Evolutionary conservation across 768 basidiomycete genomes (phyloP).

Genomic region (Paxillus involutus): DNA sequence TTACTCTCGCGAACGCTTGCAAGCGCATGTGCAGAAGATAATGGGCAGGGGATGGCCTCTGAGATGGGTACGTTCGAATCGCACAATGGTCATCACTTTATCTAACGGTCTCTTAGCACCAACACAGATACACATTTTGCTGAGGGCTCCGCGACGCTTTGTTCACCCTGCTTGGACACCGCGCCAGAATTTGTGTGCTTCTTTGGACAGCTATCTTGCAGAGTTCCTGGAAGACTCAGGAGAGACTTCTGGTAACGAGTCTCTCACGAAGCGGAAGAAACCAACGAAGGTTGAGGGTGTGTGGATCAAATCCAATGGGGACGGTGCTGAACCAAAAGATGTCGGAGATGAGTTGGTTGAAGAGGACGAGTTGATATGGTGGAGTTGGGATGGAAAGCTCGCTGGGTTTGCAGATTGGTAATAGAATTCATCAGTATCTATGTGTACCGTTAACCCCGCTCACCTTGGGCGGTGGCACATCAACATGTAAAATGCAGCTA

Average conservation of each 20-base stretch:
- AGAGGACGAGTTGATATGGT: slow-evolving; percentile 52
- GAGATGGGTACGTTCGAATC: slow-evolving; percentile 36
- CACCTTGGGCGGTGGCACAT: no score
- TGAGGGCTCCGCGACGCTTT: slow-evolving; percentile 49
- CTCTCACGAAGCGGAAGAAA: slow-evolving; percentile 29
- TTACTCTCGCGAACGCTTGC: slow-evolving; percentile 46
- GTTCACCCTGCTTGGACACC: slow-evolving; percentile 47
- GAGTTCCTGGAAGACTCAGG: slow-evolving; percentile 35
- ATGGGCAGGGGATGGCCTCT: slow-evolving; percentile 36
- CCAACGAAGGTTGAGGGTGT: slow-evolving; percentile 36
- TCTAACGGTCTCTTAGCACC: slow-evolving; percentile 33
- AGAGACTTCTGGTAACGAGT: slow-evolving; percentile 13
- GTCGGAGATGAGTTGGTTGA: slow-evolving; percentile 27
- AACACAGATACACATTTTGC: slow-evolving; percentile 46
- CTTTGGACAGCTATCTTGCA: slow-evolving; percentile 36
- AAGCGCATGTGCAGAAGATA: slow-evolving; percentile 42
- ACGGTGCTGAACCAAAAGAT: not conserved
- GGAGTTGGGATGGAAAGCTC: slow-evolving; percentile 50
- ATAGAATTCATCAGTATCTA: not conserved
- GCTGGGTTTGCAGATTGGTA: slow-evolving; percentile 49
- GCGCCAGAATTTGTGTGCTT: slow-evolving; percentile 39
- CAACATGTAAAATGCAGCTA: no score
- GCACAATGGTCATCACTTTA: not conserved
- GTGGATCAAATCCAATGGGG: slow-evolving; percentile 34
- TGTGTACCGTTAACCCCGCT: no score